Base-by-base conservation (phyloP, 257 asterid genomes). In the Primulina tabacum region DNA sequence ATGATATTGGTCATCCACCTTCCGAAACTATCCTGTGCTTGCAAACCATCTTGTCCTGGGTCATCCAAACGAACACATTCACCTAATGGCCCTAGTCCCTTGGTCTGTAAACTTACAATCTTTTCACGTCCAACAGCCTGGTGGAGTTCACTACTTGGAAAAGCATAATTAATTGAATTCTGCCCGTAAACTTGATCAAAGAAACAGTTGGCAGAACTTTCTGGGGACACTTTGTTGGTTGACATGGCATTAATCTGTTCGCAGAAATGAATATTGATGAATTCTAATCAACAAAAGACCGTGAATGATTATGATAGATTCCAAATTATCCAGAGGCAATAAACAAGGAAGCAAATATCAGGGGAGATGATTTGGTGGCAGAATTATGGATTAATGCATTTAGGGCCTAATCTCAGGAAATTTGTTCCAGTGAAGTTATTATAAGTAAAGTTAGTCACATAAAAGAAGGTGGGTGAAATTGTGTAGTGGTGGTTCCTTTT, bases 11-110 rank as follows among this genome's bases (percentile, higher is more conserved):
- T 80, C 52, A 84, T 76, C 90, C 92, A 86, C 82, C 76, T 73
- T 70, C 95, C 97, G 73, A 89, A 89, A 84, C 87, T 79, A 79
- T 84, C 92, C 71, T 89, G 89, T 35, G 88, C 70, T 76, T 81
- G 90, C 78, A 84, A 75, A 71, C 82, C 74, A 59, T 83, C 87
- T 68, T 78, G 56, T 67, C 68, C 77, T 74, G 61, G 70, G 68
- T 73, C 71, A 75, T 73, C 75, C 66, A 68, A 56, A 67, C 77
- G 64, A 73, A 72, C 83, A 71, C 69, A 77, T 61, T 64, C 82
- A 62, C 72, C 77, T 50, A 73, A 71, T 58, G 83, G 65, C 38
- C 20, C 50, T 52, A 58, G 67, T 76, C 81, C 82, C 20, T 50
- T 16, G 5, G 8, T 6, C 56, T 16, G 88, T n/a, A 84, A 69